Base-by-base conservation (phyloP, 2,329 filamentous ascomycete genomes). In the Colletotrichum sp. region DNA sequence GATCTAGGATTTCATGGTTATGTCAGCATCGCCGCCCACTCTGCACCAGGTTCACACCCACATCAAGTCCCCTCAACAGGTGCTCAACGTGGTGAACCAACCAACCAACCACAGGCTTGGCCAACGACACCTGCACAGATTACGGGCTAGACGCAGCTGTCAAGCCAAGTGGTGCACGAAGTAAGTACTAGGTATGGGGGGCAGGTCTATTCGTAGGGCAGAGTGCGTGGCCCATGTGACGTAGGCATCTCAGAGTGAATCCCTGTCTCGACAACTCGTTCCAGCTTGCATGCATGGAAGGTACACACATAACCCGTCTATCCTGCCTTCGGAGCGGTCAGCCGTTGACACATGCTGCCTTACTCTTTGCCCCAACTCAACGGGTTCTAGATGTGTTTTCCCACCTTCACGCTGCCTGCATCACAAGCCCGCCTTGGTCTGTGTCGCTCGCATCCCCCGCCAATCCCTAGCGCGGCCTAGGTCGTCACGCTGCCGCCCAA, bases 81-180 rank as follows among this genome's bases (percentile, higher is more conserved):
- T 49, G 44, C 44, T 49, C 44, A 49, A 49, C 44, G 44, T 21
- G n/a, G n/a, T 49, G 10, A n/a, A n/a, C 16, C 39, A 21, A 21
- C 44, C n/a, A 49, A 49, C 76, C 72, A 77, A 77, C 72, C 75
- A 77, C 49, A 64, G 34, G 26, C 18, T 39, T 32, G 30, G 44
- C 52, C 30, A 55, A 30, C 21, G 63, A 18, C 64, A 77, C 75
- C 72, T 77, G 68, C 34, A 64, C 24, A n/a, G 39, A 71, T 55
- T 36, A 74, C 59, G 32, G 65, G 71, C 44, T 9, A 65, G 21
- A 57, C 32, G 36, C 13, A 21, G 44, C 44, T 49, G 44, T 21
- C n/a, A 49, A n/a, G 39, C 39, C 39, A 44, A 44, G 39, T n/a
- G 68, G 28, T 32, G 16, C n/a, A 62, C 57, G 16, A 30, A 62